Percentiles rank a stretch among this genome's conserved stretches.
Conservation (phyloP, 495 filamentous ascomycete genomes). For the Penicillium arizonense region DNA sequence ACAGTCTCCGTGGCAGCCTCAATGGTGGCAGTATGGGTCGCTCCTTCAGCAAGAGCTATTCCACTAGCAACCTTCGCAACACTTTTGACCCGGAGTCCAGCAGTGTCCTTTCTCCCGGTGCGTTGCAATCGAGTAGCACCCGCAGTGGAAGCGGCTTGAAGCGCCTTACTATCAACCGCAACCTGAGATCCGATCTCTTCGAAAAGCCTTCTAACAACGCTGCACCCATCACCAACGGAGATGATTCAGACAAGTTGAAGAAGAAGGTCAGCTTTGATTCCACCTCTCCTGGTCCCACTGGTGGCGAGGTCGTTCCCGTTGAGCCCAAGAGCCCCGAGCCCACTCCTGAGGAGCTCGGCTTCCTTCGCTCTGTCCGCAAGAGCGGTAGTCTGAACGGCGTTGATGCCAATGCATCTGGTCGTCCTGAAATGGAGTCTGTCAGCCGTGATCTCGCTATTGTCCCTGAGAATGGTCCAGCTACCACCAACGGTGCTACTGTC, state of each 20-base stretch:
- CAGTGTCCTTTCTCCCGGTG: conserved; percentile 81
- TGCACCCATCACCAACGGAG: conserved; percentile 50
- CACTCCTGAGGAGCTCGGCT: conserved; percentile 65
- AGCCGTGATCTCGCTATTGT: conserved; percentile 77
- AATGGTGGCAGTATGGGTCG: conserved; percentile 62
- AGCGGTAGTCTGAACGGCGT: conserved; percentile 47
- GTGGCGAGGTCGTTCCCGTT: conserved; percentile 44
- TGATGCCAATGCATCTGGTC: conserved; percentile 42
- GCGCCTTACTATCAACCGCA: conserved; percentile 85
- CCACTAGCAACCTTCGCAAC: conserved; percentile 66
- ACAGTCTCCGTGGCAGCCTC: conserved; percentile 35
- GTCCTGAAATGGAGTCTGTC: conserved; percentile 70
- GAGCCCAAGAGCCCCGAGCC: conserved; percentile 51
- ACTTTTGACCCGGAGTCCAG: conserved; percentile 65
- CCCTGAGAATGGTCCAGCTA: conserved; percentile 59
- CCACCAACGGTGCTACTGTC: conserved; percentile 25
- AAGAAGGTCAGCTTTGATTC: conserved; percentile 92
- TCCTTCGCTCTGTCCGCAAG: conserved; percentile 54
- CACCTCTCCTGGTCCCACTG: conserved; percentile 38
- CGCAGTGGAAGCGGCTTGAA: conserved; percentile 70
- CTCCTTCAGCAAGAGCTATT: conserved; percentile 58
- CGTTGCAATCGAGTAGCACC: conserved; percentile 70
- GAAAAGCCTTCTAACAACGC: conserved; percentile 41
- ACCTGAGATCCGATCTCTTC: conserved; percentile 76
- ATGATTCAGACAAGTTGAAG: conserved; percentile 52